These are phyloP conservation scores for Paracoccidioides brasiliensis DNA, from an alignment of 2,329 filamentous ascomycete species.

Conservation along the genomic window DNA sequence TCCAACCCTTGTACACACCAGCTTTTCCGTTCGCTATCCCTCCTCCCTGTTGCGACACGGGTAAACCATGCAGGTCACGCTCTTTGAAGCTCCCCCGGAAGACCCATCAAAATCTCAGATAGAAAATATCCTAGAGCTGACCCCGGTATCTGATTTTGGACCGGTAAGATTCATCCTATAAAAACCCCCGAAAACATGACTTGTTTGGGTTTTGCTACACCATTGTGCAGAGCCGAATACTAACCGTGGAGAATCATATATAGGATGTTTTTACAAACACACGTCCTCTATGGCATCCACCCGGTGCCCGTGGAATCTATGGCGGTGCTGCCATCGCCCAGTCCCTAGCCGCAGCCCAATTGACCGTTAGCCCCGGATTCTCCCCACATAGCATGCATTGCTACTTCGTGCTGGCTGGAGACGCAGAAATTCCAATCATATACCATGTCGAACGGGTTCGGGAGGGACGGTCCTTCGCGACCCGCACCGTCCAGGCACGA, in stretches of 20 bases:
- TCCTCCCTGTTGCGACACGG: constrained; percentile 1
- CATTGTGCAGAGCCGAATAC: too few species aligned
- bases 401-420: constrained; percentile 92
- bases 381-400: constrained; percentile 94
- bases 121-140: constrained; percentile 79
- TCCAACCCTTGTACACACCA: not conserved
- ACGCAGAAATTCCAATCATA: constrained; percentile 69
- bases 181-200: not conserved
- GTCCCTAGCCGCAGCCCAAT: constrained; percentile 73
- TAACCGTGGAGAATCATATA: not conserved
- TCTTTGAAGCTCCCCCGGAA: constrained; percentile 61
- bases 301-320: constrained; percentile 83
- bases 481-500: constrained; percentile 86
- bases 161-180: constrained; percentile 41
- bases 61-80: constrained; percentile 33
- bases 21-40: not conserved
- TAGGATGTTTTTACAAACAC: constrained; percentile 93
- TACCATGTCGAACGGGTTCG: constrained; percentile 93
- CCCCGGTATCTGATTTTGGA: constrained; percentile 47
- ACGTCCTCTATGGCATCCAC: constrained; percentile 79
- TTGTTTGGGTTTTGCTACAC: not conserved
- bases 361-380: constrained; percentile 68
- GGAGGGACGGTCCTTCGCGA: constrained; percentile 79
- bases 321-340: constrained; percentile 90
- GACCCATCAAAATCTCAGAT: constrained; percentile 65